These are phyloP conservation scores for Fusarium succisae DNA, from an alignment of 2,329 filamentous ascomycete genomes.

Conservation along the genomic window DNA sequence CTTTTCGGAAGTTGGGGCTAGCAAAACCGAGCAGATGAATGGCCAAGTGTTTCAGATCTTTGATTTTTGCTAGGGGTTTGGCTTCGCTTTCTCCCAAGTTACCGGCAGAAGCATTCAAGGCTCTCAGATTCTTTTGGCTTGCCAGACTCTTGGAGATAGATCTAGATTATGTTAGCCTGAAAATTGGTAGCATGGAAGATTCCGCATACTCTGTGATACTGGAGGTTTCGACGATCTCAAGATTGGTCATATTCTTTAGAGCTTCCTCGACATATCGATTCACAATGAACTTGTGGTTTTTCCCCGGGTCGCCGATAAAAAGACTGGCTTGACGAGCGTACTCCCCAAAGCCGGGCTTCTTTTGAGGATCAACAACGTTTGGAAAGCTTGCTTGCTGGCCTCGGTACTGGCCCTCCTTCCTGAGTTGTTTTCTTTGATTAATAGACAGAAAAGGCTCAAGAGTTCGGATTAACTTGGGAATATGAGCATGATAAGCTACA, in stretches of 20 bases:
- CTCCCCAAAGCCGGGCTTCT: conserved; percentile 5
- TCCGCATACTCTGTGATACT: conserved; percentile 19
- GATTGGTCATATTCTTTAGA: conserved; percentile 13
- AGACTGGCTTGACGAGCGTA: conserved; percentile 19
- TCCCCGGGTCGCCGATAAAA: not conserved
- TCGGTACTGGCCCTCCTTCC: conserved; percentile 24
- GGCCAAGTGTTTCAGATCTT: conserved; percentile 25
- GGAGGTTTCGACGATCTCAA: conserved; percentile 22
- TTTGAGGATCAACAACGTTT: not conserved
- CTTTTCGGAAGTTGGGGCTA: too few relatives aligned
- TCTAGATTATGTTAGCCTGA: conserved; percentile 7
- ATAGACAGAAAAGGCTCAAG: conserved; percentile 28
- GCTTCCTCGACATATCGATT: conserved; percentile 32
- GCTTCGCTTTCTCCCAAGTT: not conserved
- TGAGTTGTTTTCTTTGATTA: conserved; percentile 28
- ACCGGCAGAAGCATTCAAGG: not conserved
- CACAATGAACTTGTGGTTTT: conserved; percentile 22
- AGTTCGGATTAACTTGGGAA: conserved; percentile 28
- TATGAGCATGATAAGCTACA: conserved; percentile 18
- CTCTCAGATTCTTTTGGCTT: conserved; percentile 14
- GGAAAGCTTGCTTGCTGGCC: conserved; percentile 30
- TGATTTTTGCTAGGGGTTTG: not conserved
- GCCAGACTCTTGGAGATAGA: conserved; percentile 17
- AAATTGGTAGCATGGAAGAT: fast-evolving
- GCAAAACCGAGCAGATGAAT: not conserved